phyloP scores from a whole-genome alignment of 306 rosid genomes.

The Corylus avellana region DNA sequence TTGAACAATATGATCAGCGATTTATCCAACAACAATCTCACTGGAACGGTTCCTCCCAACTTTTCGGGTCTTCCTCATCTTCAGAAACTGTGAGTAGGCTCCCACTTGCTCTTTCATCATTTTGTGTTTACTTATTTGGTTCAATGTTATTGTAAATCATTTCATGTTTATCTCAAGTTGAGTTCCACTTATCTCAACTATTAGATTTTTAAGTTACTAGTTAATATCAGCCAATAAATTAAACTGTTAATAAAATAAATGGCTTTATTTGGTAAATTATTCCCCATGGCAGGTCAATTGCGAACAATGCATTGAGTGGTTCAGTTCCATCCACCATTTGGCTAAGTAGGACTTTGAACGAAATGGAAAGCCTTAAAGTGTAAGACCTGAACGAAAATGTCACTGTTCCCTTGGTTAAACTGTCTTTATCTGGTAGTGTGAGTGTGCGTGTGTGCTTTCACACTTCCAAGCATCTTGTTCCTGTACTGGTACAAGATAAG shows the following conservation, averaged over 20 bases:
- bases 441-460: not conserved
- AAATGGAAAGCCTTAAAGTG: slow-evolving; percentile 48
- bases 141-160: not conserved
- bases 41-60: slow-evolving; percentile 62
- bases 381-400: slow-evolving; percentile 48
- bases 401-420: not conserved
- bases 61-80: slow-evolving; percentile 59
- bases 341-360: slow-evolving; percentile 46
- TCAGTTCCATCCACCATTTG: slow-evolving; percentile 67
- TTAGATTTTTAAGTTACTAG: slow-evolving; percentile 1
- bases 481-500: slow-evolving; percentile 6
- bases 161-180: not conserved
- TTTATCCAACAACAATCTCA: slow-evolving; percentile 64
- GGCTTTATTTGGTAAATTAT: slow-evolving; percentile 19
- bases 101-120: slow-evolving; percentile 20
- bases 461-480: slow-evolving; percentile 5
- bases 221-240: slow-evolving; percentile 12
- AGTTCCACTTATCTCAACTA: slow-evolving; percentile 2
- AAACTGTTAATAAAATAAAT: slow-evolving; percentile 9
- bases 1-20: slow-evolving; percentile 41
- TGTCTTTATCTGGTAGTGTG: not conserved
- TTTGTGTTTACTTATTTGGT: not conserved
- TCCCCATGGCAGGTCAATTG: slow-evolving; percentile 73
- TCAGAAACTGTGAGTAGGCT: slow-evolving; percentile 67
- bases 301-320: slow-evolving; percentile 70